Evolutionary conservation across 352 stramenopile species (phyloP).

Genomic region (Globisporangium sylvaticum): DNA sequence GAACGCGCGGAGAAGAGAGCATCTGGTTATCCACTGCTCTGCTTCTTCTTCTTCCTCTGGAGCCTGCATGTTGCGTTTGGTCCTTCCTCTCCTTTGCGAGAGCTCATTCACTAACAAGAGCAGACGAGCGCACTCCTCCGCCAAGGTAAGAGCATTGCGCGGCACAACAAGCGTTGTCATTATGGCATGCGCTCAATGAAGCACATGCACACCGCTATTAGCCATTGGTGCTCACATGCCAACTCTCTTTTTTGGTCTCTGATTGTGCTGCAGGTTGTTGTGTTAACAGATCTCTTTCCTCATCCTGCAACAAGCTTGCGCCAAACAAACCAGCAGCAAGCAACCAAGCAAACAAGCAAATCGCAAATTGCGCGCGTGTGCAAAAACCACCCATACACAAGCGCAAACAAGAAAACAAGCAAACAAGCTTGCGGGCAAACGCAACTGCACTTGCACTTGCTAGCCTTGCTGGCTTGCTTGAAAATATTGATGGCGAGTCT

Average conservation of each 20-base stretch:
- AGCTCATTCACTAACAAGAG: conserved; percentile 14
- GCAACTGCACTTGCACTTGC: not conserved
- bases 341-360: conserved; percentile 5
- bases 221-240: conserved; percentile 3
- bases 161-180: not conserved
- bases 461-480: not conserved
- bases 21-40: conserved; percentile 4
- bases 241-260: not conserved
- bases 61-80: not conserved
- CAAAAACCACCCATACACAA: too few relatives aligned
- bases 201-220: not conserved
- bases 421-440: not conserved
- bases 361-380: not conserved
- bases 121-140: conserved; percentile 9
- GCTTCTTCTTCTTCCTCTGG: not conserved
- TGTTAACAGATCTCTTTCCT: not conserved
- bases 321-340: not conserved
- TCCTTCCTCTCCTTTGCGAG: not conserved
- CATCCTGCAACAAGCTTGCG: not conserved
- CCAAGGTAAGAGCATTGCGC: not conserved
- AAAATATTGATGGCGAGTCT: conserved; percentile 8
- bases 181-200: not conserved
- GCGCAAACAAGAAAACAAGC: conserved; percentile 2
- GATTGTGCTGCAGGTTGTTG: not conserved
- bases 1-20: not conserved